phyloP scores from a whole-genome alignment of 768 basidiomycete species.

The Mrakia frigida region DNA sequence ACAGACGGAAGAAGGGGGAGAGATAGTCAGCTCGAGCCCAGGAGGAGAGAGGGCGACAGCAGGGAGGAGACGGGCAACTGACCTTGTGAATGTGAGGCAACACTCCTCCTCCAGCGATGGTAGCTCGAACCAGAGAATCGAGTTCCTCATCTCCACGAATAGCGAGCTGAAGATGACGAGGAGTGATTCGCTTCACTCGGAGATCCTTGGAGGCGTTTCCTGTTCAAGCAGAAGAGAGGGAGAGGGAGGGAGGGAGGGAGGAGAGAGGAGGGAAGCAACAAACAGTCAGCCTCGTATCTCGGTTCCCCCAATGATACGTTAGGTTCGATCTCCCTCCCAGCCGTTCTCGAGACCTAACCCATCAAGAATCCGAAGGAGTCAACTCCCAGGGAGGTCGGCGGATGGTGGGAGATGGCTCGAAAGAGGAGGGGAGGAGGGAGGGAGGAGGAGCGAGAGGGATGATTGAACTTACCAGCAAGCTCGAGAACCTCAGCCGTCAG shows the following conservation, averaged over 20 bases:
- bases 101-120: conserved; percentile 63
- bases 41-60: not conserved
- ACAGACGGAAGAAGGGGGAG: not conserved
- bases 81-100: conserved; percentile 35
- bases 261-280: too few relatives aligned
- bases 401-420: not conserved
- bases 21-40: not conserved
- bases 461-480: conserved; percentile 57
- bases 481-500: conserved; percentile 94
- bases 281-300: not conserved
- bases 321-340: not conserved
- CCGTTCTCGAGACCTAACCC: too few relatives aligned
- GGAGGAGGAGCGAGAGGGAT: not conserved
- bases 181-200: conserved; percentile 94
- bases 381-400: not conserved
- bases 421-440: not conserved
- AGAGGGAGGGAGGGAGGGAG: not conserved
- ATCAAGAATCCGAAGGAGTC: not conserved
- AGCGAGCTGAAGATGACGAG: conserved; percentile 77
- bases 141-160: conserved; percentile 97
- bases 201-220: conserved; percentile 90
- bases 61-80: conserved; percentile 28
- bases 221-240: conserved; percentile 38
- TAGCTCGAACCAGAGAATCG: conserved; percentile 88
- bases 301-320: not conserved